Base-by-base conservation (phyloP, 164 flowering plant genomes). In the Vitis rotundifolia region DNA sequence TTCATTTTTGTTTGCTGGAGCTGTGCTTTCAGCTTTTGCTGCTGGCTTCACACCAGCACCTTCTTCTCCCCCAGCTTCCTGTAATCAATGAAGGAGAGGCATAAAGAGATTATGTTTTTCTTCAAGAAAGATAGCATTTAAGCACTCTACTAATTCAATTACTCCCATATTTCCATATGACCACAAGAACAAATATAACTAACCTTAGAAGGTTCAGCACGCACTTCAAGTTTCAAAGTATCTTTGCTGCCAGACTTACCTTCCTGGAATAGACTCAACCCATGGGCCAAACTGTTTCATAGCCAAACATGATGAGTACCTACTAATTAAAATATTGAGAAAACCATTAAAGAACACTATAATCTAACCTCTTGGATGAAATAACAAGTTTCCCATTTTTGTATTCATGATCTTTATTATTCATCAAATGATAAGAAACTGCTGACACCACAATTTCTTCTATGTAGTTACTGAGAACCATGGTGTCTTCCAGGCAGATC, bases 381-480 rank as follows among this genome's bases (percentile, higher is more conserved):
- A 95, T 93, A 68, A 95, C 75, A 44, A 95, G 98, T 66, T 84
- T 93, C 68, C 97, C 99, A 77, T 90, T 91, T 71, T 95, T 82
- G 81, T 90, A 95, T 49, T 85, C 91, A 47, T 86, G 92, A 72
- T 91, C 78, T 70, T 85, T 88, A 75, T 83, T 92, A 62, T 87
- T 91, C 96, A 88, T 95, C 77, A 93, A 79, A 79, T 95, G 98
- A 81, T 89, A 83, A 16, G 99, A 90, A 67, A 95, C 77, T 19
- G 99, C 99, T 1, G 98, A 93, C 1, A 95, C 88, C 53, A 91
- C 95, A 77, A 95, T 85, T 84, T 95, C 99, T 80, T 95, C 94
- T 37, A 95, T 90, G 70, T 87, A 86, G 58, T 86, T 83, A 75
- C 99, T 75, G 8, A 95, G 85, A 74, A 77, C 81, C 80, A 83